These are phyloP conservation scores for Cystobasidiaceae sp. DNA, from an alignment of 1,284 basidiomycete genomes.

Conservation along the genomic window DNA sequence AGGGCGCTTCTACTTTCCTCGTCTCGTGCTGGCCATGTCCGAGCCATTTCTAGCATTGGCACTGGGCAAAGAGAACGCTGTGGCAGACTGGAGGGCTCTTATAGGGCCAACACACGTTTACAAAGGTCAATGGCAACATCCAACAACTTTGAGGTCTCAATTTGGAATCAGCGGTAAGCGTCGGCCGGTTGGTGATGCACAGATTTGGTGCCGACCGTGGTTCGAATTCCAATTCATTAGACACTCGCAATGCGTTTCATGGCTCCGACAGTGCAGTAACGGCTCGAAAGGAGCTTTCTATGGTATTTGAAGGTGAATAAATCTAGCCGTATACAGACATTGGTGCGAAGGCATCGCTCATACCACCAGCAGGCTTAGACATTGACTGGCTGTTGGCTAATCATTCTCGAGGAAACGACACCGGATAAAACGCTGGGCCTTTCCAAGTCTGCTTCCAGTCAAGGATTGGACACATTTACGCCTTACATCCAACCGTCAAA, in stretches of 20 bases:
- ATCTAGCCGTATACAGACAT: not conserved
- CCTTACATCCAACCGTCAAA: too few relatives aligned
- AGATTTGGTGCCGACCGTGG: not conserved
- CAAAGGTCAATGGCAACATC: conserved; percentile 37
- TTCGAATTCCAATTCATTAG: too few relatives aligned
- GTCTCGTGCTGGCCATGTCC: conserved; percentile 39
- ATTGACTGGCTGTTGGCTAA: conserved; percentile 20
- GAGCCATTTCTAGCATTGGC: conserved; percentile 40
- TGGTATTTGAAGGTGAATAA: conserved; percentile 34
- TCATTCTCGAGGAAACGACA: too few relatives aligned
- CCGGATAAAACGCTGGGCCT: too few relatives aligned
- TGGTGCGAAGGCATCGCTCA: not conserved
- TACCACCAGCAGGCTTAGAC: conserved; percentile 5
- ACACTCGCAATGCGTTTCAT: conserved; percentile 42
- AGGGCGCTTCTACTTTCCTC: conserved; percentile 42
- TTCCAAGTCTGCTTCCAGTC: too few relatives aligned
- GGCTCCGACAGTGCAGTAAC: conserved; percentile 36
- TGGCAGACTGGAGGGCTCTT: conserved; percentile 36
- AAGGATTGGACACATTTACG: too few relatives aligned
- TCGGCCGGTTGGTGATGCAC: not conserved
- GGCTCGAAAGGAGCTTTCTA: conserved; percentile 35
- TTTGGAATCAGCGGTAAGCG: conserved; percentile 36
- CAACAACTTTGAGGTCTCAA: conserved; percentile 33
- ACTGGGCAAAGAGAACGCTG: conserved; percentile 35
- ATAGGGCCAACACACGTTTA: conserved; percentile 42